Percentiles rank a stretch among this genome's conserved stretches.
phyloP scores from a whole-genome alignment of 352 stramenopile species.

The Globisporangium cederbergense region DNA sequence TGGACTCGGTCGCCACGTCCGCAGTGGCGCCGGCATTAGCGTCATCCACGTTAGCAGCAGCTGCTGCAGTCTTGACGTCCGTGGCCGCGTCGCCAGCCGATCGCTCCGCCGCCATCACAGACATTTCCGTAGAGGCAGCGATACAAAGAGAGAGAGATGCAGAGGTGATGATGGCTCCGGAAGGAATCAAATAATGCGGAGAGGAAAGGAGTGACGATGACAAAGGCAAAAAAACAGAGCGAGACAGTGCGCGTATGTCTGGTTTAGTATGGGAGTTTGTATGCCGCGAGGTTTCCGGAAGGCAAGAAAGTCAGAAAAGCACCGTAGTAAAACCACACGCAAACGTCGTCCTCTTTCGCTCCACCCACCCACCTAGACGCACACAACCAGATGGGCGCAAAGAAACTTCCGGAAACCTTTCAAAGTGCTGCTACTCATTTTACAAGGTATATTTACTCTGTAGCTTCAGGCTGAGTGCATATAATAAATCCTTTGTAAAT shows the following conservation, averaged over 20 bases:
- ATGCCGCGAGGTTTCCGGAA: neutral
- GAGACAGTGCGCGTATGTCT: too few species aligned
- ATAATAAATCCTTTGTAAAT: neutral
- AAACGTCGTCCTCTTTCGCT: neutral
- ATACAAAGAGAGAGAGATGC: constrained; percentile 2
- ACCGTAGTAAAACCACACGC: neutral
- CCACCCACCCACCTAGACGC: neutral
- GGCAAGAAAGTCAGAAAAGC: constrained; percentile 2
- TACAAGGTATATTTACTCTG: neutral
- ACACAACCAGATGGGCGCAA: neutral
- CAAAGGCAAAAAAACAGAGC: too few species aligned
- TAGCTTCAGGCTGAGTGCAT: too few species aligned
- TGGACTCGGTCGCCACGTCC: neutral
- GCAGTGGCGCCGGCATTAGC: neutral
- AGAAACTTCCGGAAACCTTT: neutral
- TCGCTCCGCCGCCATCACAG: constrained; percentile 10
- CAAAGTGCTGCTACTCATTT: neutral
- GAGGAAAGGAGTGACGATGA: constrained; percentile 8
- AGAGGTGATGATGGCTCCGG: neutral
- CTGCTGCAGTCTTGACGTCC: neutral
- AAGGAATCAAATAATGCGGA: constrained; percentile 1
- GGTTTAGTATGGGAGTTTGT: constrained; percentile 15
- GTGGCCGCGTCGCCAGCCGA: neutral
- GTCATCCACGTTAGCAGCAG: neutral
- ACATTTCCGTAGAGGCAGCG: constrained; percentile 9